Percentiles rank a stretch among this genome's conserved stretches.
Evolutionary conservation across 2,329 filamentous ascomycete genomes (phyloP).

Genomic region (Neofusicoccum umdonicola): DNA sequence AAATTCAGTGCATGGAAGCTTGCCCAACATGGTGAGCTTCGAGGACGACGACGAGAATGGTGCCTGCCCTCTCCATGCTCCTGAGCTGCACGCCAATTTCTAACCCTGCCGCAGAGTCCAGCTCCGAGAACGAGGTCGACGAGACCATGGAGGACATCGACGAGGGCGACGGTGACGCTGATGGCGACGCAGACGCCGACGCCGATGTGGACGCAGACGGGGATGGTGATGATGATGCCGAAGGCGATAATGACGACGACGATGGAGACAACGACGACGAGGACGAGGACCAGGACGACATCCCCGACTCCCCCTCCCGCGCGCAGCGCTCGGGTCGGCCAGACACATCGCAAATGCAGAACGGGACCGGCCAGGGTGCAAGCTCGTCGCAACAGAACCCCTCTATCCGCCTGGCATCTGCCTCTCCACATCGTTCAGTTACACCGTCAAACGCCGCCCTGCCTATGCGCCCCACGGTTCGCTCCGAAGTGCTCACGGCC

Average conservation of each 20-base stretch:
- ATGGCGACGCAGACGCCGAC: conserved; percentile 35
- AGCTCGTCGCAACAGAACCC: conserved; percentile 35
- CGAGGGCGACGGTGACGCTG: conserved; percentile 39
- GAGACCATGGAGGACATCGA: conserved; percentile 44
- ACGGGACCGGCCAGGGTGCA: conserved; percentile 23
- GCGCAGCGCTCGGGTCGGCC: conserved; percentile 34
- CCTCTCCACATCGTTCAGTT: conserved; percentile 41
- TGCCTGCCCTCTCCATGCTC: conserved; percentile 27
- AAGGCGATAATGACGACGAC: conserved; percentile 32
- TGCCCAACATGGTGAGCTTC: conserved; percentile 34
- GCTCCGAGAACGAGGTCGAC: conserved; percentile 45
- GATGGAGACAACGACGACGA: conserved; percentile 39
- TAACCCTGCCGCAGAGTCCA: conserved; percentile 34
- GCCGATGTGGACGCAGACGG: conserved; percentile 37
- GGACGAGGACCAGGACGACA: conserved; percentile 43
- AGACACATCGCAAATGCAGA: conserved; percentile 26
- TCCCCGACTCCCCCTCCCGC: conserved; percentile 41
- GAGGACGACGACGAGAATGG: conserved; percentile 48
- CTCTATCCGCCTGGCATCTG: conserved; percentile 48
- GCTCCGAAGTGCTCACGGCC: conserved; percentile 75
- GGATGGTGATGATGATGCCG: conserved; percentile 33
- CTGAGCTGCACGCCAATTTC: neutral
- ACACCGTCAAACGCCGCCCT: conserved; percentile 33
- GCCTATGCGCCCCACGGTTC: conserved; percentile 61
- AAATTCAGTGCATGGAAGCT: neutral